Evolutionary conservation across 257 asterid genomes (phyloP).

Genomic region (Nemophila menziesii): DNA sequence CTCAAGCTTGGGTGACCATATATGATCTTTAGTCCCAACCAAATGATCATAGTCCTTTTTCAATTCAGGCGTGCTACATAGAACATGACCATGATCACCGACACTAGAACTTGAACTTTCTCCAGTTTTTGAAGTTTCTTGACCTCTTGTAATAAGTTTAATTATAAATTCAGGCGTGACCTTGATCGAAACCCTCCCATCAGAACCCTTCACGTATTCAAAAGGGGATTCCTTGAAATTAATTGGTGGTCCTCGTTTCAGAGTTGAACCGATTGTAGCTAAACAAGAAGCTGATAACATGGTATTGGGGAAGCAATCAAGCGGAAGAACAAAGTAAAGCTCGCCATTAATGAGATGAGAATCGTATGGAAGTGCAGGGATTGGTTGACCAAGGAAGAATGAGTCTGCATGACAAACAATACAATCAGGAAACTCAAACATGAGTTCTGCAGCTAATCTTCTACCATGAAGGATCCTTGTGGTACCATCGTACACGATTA

Average conservation of each 20-base stretch:
- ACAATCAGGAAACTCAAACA: conserved; percentile 69
- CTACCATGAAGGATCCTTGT: conserved; percentile 22
- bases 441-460: conserved; percentile 57
- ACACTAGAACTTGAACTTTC: no score
- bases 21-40: conserved; percentile 47
- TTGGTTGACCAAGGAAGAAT: conserved; percentile 62
- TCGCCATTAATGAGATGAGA: conserved; percentile 36
- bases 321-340: conserved; percentile 64
- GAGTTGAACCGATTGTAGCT: conserved; percentile 12
- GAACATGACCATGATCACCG: background rate
- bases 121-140: background rate
- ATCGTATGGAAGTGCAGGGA: conserved; percentile 43
- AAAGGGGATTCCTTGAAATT: conserved; percentile 45
- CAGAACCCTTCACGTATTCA: conserved; percentile 36
- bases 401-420: conserved; percentile 67
- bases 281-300: conserved; percentile 40
- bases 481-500: conserved; percentile 38
- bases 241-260: conserved; percentile 8
- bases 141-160: conserved; percentile 22
- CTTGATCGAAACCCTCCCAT: conserved; percentile 61
- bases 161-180: conserved; percentile 48
- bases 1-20: conserved; percentile 77
- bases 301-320: conserved; percentile 31
- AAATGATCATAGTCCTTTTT: conserved; percentile 51
- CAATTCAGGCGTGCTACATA: conserved; percentile 83